Percentiles rank a stretch among this genome's conserved stretches.
Evolutionary conservation across 768 basidiomycete species (phyloP).

Genomic region (Termitomyces sp.): DNA sequence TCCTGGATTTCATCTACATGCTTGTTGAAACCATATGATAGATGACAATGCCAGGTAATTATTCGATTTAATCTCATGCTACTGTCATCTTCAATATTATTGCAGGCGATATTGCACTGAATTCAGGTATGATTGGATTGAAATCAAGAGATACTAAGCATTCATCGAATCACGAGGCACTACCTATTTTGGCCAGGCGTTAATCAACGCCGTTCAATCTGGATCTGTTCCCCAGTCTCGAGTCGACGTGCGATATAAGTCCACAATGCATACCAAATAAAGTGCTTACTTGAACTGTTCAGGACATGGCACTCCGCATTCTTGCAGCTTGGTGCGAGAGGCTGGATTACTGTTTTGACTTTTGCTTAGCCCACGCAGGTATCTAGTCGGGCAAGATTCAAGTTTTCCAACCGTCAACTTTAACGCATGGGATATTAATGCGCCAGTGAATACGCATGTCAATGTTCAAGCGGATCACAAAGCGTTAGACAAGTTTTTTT

Average conservation of each 20-base stretch:
- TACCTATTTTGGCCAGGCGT: slow-evolving; percentile 54
- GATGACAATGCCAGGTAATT: slow-evolving; percentile 70
- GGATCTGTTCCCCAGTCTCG: slow-evolving; percentile 52
- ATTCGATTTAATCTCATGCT: background rate
- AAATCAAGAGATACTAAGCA: background rate
- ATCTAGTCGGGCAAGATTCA: slow-evolving; percentile 46
- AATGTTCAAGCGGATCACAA: slow-evolving; percentile 57
- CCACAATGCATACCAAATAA: background rate
- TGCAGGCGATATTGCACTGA: slow-evolving; percentile 36
- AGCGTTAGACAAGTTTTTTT: slow-evolving; percentile 19
- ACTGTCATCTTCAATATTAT: background rate
- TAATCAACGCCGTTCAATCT: slow-evolving; percentile 54
- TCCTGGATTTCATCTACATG: background rate
- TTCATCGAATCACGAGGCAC: slow-evolving; percentile 19
- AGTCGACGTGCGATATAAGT: slow-evolving; percentile 34
- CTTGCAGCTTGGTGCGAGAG: slow-evolving; percentile 35
- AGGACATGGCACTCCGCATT: slow-evolving; percentile 42
- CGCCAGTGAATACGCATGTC: slow-evolving; percentile 35
- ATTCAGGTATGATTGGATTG: slow-evolving; percentile 32
- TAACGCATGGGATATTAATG: slow-evolving; percentile 39
- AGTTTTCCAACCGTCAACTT: slow-evolving; percentile 45
- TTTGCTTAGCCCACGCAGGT: slow-evolving; percentile 20
- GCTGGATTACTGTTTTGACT: background rate
- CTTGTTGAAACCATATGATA: slow-evolving; percentile 15
- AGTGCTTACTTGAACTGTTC: background rate